phyloP scores from a whole-genome alignment of 1,139 yeast genomes.

The Magnusiomyces tetraspermus region DNA sequence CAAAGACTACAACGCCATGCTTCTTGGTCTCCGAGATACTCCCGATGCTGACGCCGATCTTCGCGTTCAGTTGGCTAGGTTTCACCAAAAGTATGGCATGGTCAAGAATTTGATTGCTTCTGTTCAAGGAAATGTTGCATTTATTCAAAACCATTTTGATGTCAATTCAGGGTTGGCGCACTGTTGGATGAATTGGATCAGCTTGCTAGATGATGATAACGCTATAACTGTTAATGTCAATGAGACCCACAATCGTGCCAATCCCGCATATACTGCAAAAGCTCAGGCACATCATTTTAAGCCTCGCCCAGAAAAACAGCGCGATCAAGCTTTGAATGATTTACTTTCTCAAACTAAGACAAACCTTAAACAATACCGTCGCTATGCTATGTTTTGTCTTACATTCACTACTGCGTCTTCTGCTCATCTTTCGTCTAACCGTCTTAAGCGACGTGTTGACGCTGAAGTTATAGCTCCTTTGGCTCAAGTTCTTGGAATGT shows the following conservation, averaged over 20 bases:
- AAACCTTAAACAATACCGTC: conserved; percentile 9
- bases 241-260: background rate
- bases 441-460: conserved; percentile 20
- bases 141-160: conserved; percentile 23
- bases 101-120: conserved; percentile 20
- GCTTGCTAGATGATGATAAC: conserved; percentile 9
- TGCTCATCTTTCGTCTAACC: conserved; percentile 21
- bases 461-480: conserved; percentile 23
- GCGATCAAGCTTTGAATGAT: background rate
- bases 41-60: conserved; percentile 21
- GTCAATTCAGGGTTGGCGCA: conserved; percentile 20
- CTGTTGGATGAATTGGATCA: conserved; percentile 22
- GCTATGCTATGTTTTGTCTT: conserved; percentile 22
- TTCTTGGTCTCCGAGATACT: conserved; percentile 17
- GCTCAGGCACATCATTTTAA: background rate
- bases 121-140: conserved; percentile 17
- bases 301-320: background rate
- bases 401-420: conserved; percentile 22
- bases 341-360: background rate
- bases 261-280: background rate
- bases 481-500: conserved; percentile 21
- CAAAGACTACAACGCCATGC: conserved; percentile 11
- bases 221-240: background rate
- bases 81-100: conserved; percentile 17
- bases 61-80: conserved; percentile 18